Evolutionary conservation across 2,329 filamentous ascomycete species (phyloP).

Genomic region (Cadophora sp.): DNA sequence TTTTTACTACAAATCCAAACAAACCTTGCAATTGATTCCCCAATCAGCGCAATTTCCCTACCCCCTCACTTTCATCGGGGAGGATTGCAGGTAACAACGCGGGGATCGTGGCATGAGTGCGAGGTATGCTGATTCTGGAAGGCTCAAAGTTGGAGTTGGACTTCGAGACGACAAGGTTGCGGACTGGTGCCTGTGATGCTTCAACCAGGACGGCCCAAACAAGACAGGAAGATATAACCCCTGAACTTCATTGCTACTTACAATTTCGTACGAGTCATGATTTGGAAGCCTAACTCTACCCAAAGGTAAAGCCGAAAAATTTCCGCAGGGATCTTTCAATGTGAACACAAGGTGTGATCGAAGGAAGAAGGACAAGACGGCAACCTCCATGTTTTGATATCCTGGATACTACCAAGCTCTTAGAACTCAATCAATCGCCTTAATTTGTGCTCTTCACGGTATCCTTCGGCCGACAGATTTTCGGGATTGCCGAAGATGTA

Average conservation of each 20-base stretch:
- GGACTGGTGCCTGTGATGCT: not conserved
- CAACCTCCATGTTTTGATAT: not conserved
- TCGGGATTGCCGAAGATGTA: not conserved
- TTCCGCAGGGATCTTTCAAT: not conserved
- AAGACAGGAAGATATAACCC: not conserved
- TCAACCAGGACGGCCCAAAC: not conserved
- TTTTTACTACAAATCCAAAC: not conserved
- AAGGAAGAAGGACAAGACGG: not conserved
- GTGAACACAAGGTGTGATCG: not conserved
- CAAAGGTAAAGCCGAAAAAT: not conserved
- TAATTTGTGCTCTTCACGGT: not conserved
- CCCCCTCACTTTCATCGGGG: not conserved
- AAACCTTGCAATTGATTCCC: not conserved
- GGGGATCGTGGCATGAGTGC: not conserved
- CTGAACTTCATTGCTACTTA: not conserved
- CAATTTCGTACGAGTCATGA: not conserved
- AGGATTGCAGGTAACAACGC: not conserved
- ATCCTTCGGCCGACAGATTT: not conserved
- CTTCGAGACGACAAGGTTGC: too few species aligned
- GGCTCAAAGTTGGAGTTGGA: not conserved
- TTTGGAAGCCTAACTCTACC: not conserved
- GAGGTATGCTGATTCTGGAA: not conserved
- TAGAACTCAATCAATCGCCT: not conserved
- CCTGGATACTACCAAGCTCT: not conserved
- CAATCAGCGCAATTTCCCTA: not conserved